Conservation (phyloP, 2,329 filamentous ascomycete species). For the Fusarium haematococcum region DNA sequence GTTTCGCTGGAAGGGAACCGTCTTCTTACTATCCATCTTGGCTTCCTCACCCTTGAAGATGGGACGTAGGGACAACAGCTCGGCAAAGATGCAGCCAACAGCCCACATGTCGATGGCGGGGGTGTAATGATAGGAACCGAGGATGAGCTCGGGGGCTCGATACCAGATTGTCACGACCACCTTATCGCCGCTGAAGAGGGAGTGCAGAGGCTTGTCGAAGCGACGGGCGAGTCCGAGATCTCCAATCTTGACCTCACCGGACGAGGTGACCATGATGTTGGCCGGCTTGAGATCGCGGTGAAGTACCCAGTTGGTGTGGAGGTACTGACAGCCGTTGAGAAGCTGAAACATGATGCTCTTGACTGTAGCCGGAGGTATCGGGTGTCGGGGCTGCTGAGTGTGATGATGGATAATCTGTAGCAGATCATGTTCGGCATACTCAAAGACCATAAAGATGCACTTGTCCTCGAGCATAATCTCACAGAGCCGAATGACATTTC, state of each 20-base stretch:
- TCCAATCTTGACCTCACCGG: constrained; percentile 92
- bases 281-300: constrained; percentile 97
- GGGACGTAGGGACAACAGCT: constrained; percentile 87
- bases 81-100: constrained; percentile 96
- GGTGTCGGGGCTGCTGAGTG: constrained; percentile 86
- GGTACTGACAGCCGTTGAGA: constrained; percentile 92
- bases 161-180: constrained; percentile 99
- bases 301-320: constrained; percentile 96
- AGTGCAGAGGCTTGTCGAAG: constrained; percentile 93
- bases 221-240: constrained; percentile 92
- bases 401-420: constrained; percentile 99
- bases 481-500: constrained; percentile 89
- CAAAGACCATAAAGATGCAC: constrained; percentile 99
- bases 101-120: constrained; percentile 98
- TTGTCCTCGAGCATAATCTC: constrained; percentile 99
- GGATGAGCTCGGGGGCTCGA: constrained; percentile 90
- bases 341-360: constrained; percentile 97
- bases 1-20: constrained; percentile 95
- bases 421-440: constrained; percentile 97
- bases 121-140: constrained; percentile 95
- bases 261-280: constrained; percentile 97
- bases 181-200: constrained; percentile 93
- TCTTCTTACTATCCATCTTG: constrained; percentile 99
- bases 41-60: constrained; percentile 99
- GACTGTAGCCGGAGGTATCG: constrained; percentile 88